Evolutionary conservation across 1,139 yeast genomes (phyloP), one percentile per base, ranked within the genome.

Genomic region (Saccharomyces hybrid): DNA sequence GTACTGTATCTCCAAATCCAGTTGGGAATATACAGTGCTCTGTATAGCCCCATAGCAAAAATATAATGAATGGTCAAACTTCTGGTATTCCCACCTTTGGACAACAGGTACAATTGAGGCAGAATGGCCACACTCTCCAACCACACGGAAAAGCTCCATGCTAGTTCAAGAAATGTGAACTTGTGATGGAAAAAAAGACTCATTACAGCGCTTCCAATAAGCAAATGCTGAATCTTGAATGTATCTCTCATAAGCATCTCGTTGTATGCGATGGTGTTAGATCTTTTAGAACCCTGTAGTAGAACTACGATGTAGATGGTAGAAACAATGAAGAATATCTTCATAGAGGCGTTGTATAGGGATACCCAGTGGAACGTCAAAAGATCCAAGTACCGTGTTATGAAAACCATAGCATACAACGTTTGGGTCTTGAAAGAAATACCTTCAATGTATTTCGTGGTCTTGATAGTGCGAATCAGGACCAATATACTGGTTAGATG

Each of bases 31-130:
- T 93, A 93, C 55, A 93, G 76, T 0, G 90, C 88, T 63, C 99
- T 79, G 75, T 93, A 93, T 7, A 86, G 62, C 14, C 99, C 99
- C 68, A 93, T 76, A 1, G 98, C 96, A 71, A 91, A 90, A 60
- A 93, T 88, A 71, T 93, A 93, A 71, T 93, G 97, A 53, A 87
- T 81, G 14, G 98, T 93, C 65, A 93, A 76, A 59, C 87, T 81
- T 70, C 87, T 88, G 1, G 97, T 95, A 66, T 87, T 87, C 14
- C 97, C 97, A 2, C 95, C 84, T 62, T 88, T 85, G 68, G 91
- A 96, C 58, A 93, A 77, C 80, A 93, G 82, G 71, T 84, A 90
- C 68, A 93, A 76, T 72, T 93, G 99, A 3, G 99, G 99, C 57
- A 93, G 73, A 55, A 93, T 89, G 16, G 96, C 96, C 50, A 88